Evolutionary conservation across 2,329 filamentous ascomycete genomes (phyloP).

Genomic region (Alternaria metachromatica): DNA sequence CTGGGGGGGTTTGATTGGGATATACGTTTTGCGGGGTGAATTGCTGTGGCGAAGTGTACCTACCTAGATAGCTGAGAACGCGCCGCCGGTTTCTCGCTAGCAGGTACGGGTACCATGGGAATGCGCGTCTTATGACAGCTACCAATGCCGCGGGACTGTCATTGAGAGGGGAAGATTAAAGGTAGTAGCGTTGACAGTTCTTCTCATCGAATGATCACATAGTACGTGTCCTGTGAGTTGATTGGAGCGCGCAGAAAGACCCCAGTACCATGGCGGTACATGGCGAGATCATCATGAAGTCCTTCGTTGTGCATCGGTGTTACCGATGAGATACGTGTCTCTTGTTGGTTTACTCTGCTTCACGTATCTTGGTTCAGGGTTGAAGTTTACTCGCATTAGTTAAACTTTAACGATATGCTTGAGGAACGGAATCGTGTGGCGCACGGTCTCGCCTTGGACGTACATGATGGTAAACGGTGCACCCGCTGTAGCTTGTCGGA

Average conservation of each 20-base stretch:
- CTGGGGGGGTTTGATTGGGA: not conserved
- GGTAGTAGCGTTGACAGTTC: not conserved
- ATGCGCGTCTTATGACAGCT: not conserved
- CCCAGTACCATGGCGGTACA: not conserved
- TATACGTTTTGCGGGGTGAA: not conserved
- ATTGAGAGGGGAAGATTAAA: not conserved
- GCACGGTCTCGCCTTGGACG: not conserved
- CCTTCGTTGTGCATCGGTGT: not conserved
- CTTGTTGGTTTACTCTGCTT: not conserved
- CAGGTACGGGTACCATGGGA: not conserved
- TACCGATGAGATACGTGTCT: not conserved
- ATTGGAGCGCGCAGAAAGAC: not conserved
- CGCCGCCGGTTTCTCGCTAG: not conserved
- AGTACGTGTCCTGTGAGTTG: not conserved
- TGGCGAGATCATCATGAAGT: not conserved
- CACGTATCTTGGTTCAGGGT: constrained; percentile 1
- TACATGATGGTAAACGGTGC: not conserved
- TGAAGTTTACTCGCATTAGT: not conserved
- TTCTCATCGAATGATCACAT: not conserved
- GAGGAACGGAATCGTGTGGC: not conserved
- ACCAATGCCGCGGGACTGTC: not conserved
- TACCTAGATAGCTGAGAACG: not conserved
- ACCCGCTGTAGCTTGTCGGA: not conserved
- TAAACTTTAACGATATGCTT: not conserved
- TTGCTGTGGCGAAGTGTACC: not conserved